These are phyloP conservation scores for Rhododendron williamsianum DNA, from an alignment of 148 eudicot species.

Conservation along the genomic window DNA sequence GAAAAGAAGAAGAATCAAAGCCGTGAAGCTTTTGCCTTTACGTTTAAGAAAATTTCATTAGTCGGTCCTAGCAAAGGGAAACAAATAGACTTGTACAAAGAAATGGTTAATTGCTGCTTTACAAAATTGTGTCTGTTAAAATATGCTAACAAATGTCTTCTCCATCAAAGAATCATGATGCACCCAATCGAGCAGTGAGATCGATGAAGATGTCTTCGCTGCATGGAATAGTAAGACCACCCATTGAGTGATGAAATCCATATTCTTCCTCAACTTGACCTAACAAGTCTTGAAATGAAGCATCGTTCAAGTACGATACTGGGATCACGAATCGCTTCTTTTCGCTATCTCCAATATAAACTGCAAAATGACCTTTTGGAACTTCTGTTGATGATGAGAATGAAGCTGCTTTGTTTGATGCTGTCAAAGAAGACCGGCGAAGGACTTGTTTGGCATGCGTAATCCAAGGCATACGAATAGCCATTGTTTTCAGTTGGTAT, in stretches of 20 bases:
- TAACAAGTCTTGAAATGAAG: neutral
- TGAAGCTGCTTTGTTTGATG: neutral
- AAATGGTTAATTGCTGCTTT: neutral
- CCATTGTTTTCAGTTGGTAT: constrained; percentile 3
- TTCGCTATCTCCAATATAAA: too few species aligned
- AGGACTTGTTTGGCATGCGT: neutral
- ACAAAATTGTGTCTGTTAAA: neutral
- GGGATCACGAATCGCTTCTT: too few species aligned
- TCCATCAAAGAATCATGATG: neutral
- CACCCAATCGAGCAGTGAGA: neutral
- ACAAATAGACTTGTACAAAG: neutral
- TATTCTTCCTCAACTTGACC: neutral
- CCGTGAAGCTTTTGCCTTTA: neutral
- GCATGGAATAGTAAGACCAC: neutral
- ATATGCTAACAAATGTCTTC: neutral
- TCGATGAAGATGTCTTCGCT: neutral
- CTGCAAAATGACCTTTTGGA: constrained; percentile 41
- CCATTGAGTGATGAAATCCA: neutral
- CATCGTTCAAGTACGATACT: neutral
- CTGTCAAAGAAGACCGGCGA: neutral
- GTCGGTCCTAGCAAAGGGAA: neutral
- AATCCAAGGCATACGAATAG: constrained; percentile 1
- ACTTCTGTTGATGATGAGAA: neutral
- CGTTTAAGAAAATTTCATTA: neutral
- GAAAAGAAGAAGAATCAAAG: too few species aligned